Evolutionary conservation across 2,329 filamentous ascomycete species (phyloP).

Genomic region (Magnaporthiopsis rhizophila): DNA sequence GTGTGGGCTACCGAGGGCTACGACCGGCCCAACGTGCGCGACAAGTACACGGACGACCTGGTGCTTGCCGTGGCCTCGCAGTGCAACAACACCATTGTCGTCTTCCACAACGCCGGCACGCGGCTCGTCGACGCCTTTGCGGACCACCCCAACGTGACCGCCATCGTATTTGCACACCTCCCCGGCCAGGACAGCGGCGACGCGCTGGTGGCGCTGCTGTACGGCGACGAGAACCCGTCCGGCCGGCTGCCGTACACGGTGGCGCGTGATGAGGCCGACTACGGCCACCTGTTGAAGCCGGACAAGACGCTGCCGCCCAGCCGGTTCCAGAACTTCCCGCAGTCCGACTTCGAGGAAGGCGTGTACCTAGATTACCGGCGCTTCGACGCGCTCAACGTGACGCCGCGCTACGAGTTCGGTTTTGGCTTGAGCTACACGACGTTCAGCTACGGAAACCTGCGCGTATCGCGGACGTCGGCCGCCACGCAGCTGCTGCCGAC

Average conservation of each 20-base stretch:
- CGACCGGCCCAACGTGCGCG: conserved; percentile 45
- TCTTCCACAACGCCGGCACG: conserved; percentile 41
- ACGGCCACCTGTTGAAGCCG: conserved; percentile 17
- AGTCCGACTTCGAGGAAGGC: conserved; percentile 65
- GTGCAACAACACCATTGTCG: conserved; percentile 41
- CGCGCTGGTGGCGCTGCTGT: conserved; percentile 33
- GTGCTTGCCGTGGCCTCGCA: conserved; percentile 39
- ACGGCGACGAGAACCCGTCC: conserved; percentile 34
- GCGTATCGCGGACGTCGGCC: conserved; percentile 47
- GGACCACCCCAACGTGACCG: conserved; percentile 42
- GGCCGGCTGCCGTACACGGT: conserved; percentile 39
- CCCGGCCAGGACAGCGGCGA: conserved; percentile 44
- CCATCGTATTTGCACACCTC: conserved; percentile 41
- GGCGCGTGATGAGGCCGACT: conserved; percentile 31
- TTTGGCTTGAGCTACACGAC: conserved; percentile 70
- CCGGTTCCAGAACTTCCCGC: conserved; percentile 33
- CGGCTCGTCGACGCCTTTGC: conserved; percentile 41
- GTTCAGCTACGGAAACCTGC: conserved; percentile 59
- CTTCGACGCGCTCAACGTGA: conserved; percentile 55
- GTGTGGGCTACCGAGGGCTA: conserved; percentile 57
- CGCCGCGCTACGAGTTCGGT: conserved; percentile 69
- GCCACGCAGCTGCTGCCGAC: conserved; percentile 43
- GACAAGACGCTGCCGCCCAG: conserved; percentile 9
- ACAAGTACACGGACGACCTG: conserved; percentile 47
- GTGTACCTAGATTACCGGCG: conserved; percentile 69